phyloP scores from a whole-genome alignment of 1,284 basidiomycete species.

The Cutaneotrichosporon cyanovorans region DNA sequence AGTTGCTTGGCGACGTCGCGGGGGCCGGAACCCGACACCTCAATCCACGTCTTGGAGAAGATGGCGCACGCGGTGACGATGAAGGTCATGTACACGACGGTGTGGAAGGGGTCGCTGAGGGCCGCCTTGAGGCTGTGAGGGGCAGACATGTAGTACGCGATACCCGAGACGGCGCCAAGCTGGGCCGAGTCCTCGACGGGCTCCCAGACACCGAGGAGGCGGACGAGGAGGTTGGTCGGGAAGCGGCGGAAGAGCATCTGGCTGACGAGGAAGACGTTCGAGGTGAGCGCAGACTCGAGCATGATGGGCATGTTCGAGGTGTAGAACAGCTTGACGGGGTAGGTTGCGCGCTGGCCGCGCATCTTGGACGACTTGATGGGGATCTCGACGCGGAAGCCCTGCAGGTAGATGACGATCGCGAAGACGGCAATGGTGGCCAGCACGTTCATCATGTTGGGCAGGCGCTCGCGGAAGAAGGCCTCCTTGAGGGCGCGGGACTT shows the following conservation, averaged over 20 bases:
- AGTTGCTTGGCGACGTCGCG: slow-evolving; percentile 95
- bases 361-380: slow-evolving; percentile 95
- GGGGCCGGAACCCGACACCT: slow-evolving; percentile 91
- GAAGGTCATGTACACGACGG: slow-evolving; percentile 81
- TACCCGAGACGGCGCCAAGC: slow-evolving; percentile 81
- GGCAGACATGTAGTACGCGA: slow-evolving; percentile 96
- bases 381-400: slow-evolving; percentile 98
- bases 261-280: slow-evolving; percentile 91
- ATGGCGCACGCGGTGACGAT: slow-evolving; percentile 90
- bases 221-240: slow-evolving; percentile 84
- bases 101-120: slow-evolving; percentile 88
- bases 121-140: slow-evolving; percentile 84
- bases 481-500: slow-evolving; percentile 94
- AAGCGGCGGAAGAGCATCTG: slow-evolving; percentile 91
- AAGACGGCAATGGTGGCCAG: slow-evolving; percentile 88
- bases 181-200: slow-evolving; percentile 88
- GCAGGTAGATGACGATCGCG: slow-evolving; percentile 92
- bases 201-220: slow-evolving; percentile 93
- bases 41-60: slow-evolving; percentile 99
- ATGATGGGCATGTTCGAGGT: slow-evolving; percentile 99
- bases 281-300: slow-evolving; percentile 89
- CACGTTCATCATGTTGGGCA: slow-evolving; percentile 97
- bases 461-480: slow-evolving; percentile 94
- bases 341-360: slow-evolving; percentile 87
- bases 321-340: slow-evolving; percentile 98